Evolutionary conservation across 75 land plant genomes (phyloP).

Genomic region (Larix kaempferi): DNA sequence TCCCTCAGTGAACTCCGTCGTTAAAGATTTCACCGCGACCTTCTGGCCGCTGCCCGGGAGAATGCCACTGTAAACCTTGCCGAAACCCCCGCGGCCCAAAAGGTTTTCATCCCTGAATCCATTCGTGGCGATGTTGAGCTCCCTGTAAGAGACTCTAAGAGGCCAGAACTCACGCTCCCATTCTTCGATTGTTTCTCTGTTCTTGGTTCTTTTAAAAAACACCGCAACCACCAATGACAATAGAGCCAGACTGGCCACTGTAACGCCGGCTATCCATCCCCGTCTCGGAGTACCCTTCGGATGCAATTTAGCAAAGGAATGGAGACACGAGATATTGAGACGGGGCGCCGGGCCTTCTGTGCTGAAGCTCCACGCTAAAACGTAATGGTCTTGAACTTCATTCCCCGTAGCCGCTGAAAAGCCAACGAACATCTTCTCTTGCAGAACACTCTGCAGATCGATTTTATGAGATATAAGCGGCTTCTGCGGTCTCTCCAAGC

Average conservation of each 20-base stretch:
- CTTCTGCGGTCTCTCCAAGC: slow-evolving; percentile 13
- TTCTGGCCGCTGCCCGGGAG: slow-evolving; percentile 14
- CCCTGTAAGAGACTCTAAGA: neutral
- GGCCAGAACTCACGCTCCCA: slow-evolving; percentile 3
- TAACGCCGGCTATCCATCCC: neutral
- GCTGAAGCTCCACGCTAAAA: slow-evolving; percentile 69
- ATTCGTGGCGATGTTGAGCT: neutral
- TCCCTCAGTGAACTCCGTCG: slow-evolving; percentile 35
- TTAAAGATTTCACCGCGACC: slow-evolving; percentile 46
- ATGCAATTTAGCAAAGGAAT: slow-evolving; percentile 13
- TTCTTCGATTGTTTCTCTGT: neutral
- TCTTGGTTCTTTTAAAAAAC: neutral
- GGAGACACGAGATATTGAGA: slow-evolving; percentile 38
- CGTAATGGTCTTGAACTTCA: slow-evolving; percentile 28
- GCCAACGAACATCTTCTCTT: slow-evolving; percentile 50
- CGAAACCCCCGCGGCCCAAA: slow-evolving; percentile 49
- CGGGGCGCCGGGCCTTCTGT: slow-evolving; percentile 20
- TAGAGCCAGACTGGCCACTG: neutral
- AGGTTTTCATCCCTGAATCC: slow-evolving; percentile 2
- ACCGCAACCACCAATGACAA: neutral
- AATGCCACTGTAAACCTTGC: slow-evolving; percentile 43
- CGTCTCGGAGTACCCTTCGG: too few species aligned
- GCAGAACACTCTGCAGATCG: slow-evolving; percentile 33
- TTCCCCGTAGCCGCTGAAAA: slow-evolving; percentile 54
- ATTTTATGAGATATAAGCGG: slow-evolving; percentile 27